Base-by-base conservation (phyloP, 2,329 filamentous ascomycete genomes). In the Colletotrichum euphorbiae region DNA sequence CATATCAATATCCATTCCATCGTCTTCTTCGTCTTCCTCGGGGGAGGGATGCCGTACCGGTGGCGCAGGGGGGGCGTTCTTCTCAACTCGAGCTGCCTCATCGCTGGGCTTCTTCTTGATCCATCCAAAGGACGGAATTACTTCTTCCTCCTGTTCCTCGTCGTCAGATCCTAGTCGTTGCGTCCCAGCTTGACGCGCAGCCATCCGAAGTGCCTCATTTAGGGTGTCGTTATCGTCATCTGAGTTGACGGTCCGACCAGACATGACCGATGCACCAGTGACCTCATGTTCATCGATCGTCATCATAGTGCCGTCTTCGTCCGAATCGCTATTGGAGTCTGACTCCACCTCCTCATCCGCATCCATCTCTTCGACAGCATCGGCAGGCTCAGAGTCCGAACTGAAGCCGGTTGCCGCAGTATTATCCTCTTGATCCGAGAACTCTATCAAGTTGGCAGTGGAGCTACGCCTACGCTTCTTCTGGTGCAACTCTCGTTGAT, bases 251-350 rank as follows among this genome's bases (percentile, higher is more conserved):
- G 87, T 88, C 28, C 86, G 85, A 2, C 84, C 83, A 9, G 91
- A 92, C 50, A 84, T 87, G 50, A 88, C 81, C 15, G 91, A 92
- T 28, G 88, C 90, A 36, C 88, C 88, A 2, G 91, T 93, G 70
- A 91, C 87, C 72, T 94, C 92, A 64, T 96, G 92, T 17, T 92
- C 84, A 68, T 95, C 93, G 50, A 97, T 82, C 40, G 90, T 95
- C 89, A 94, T 93, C 78, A 93, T 91, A 0, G 92, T 94, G 33
- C 89, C 91, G 71, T 93, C 91, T 71, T 93, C 91, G 56, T 91
- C 90, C 48, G 93, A 91, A 70, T 91, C 86, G 2, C 78, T 80
- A 40, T 83, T 84, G 28, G 79, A 81, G 61, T 79, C 80, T 1
- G 80, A 81, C 59, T 77, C 72, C 70, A 81, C 77, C 6, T 79